Conservation (phyloP, 2,329 filamentous ascomycete genomes). For the Calonectria hongkongensis region DNA sequence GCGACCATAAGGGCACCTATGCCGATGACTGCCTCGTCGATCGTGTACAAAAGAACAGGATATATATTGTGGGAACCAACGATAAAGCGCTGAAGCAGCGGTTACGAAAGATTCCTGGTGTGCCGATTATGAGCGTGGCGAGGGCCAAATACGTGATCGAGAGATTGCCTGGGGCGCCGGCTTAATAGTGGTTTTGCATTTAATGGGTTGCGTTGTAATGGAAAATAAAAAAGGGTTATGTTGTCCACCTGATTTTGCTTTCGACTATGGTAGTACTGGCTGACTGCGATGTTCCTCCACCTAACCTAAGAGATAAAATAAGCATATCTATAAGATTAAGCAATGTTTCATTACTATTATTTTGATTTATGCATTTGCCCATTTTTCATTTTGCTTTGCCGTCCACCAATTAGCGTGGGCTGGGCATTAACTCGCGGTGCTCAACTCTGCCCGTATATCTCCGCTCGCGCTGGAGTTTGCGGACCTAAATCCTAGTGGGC, state of each 20-base stretch:
- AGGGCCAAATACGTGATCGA: constrained; percentile 97
- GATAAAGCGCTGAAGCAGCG: constrained; percentile 88
- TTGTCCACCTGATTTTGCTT: constrained; percentile 4
- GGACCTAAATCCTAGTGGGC: constrained; percentile 22
- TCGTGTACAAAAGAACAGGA: constrained; percentile 82
- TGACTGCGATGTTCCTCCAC: constrained; percentile 2
- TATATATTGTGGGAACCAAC: constrained; percentile 87
- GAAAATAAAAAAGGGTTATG: constrained; percentile 34
- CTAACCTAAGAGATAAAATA: background rate
- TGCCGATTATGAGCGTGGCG: constrained; percentile 86
- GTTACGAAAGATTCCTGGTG: constrained; percentile 82
- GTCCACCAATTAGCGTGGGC: background rate
- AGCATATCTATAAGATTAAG: constrained; percentile 10
- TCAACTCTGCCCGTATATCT: constrained; percentile 1
- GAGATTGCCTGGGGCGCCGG: constrained; percentile 88
- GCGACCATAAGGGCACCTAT: constrained; percentile 90
- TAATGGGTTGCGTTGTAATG: constrained; percentile 24
- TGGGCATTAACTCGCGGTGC: background rate
- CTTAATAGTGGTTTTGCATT: constrained; percentile 60
- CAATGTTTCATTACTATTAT: background rate
- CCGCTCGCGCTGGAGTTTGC: constrained; percentile 16
- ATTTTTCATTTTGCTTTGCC: background rate
- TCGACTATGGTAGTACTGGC: background rate
- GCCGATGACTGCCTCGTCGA: constrained; percentile 90
- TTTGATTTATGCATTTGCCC: too few species aligned